These are phyloP conservation scores for Suhomyces ambrosiae DNA, from an alignment of 1,139 yeast genomes.

Conservation along the genomic window DNA sequence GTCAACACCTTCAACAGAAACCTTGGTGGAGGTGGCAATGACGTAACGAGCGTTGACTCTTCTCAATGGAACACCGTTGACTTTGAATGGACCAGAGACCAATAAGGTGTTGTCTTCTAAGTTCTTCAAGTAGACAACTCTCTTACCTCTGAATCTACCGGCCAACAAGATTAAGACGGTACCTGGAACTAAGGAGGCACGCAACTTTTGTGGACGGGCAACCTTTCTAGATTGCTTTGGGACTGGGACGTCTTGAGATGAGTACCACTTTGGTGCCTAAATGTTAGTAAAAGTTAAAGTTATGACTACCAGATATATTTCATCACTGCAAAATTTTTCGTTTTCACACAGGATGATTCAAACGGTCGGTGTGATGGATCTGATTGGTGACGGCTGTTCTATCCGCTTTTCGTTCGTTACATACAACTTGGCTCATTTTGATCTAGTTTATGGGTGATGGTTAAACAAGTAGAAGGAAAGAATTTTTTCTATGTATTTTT, in stretches of 20 bases:
- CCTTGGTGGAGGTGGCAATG: constrained; percentile 96
- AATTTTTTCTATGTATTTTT: constrained; percentile 21
- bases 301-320: neutral
- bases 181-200: constrained; percentile 98
- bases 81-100: constrained; percentile 99
- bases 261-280: constrained; percentile 94
- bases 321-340: too few species aligned
- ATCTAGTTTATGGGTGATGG: constrained; percentile 29
- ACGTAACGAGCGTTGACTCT: constrained; percentile 99
- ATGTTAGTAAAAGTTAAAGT: constrained; percentile 22
- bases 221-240: constrained; percentile 88
- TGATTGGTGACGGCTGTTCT: too few species aligned
- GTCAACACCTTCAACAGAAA: constrained; percentile 77
- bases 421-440: constrained; percentile 40
- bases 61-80: constrained; percentile 99
- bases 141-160: constrained; percentile 99
- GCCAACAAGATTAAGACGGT: constrained; percentile 97
- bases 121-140: constrained; percentile 97
- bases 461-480: constrained; percentile 20
- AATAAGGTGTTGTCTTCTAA: constrained; percentile 98
- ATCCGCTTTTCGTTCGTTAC: constrained; percentile 18
- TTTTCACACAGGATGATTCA: too few species aligned
- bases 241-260: constrained; percentile 90
- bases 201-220: constrained; percentile 92
- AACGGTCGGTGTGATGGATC: too few species aligned